A percentile compares a stretch with the other conserved stretches of the same genome.
phyloP scores from a whole-genome alignment of 257 asterid genomes.

The Nicotiana tabacum region DNA sequence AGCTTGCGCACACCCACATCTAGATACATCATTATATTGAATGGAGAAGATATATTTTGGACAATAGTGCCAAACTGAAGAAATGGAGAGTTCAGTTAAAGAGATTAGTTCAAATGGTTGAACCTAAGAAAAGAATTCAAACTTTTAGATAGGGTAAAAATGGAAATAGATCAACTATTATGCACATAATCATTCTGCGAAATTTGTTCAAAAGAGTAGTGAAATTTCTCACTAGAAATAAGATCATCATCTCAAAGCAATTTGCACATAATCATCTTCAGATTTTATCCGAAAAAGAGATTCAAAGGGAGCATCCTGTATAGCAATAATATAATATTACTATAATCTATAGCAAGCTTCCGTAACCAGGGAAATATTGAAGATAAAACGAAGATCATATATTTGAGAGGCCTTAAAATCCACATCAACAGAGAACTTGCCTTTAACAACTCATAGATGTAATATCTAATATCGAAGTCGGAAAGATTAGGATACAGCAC shows the following conservation, averaged over 20 bases:
- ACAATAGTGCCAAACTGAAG: background rate
- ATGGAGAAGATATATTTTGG: background rate
- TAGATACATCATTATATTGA: background rate
- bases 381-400: background rate
- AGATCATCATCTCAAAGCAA: background rate
- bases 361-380: background rate
- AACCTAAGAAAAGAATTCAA: background rate
- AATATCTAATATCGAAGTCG: conserved; percentile 15
- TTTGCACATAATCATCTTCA: background rate
- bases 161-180: background rate
- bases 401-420: background rate
- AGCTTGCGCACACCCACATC: background rate
- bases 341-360: background rate
- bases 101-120: background rate
- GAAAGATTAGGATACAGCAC: conserved; percentile 17
- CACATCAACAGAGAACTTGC: conserved; percentile 6
- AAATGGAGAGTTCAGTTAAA: background rate
- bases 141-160: background rate
- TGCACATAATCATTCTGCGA: background rate
- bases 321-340: background rate
- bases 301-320: background rate
- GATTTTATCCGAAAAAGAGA: background rate
- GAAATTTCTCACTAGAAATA: background rate
- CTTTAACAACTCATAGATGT: conserved; percentile 16
- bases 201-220: background rate